Conservation (phyloP, 2,329 filamentous ascomycete genomes). For the Colletotrichum paranaense region DNA sequence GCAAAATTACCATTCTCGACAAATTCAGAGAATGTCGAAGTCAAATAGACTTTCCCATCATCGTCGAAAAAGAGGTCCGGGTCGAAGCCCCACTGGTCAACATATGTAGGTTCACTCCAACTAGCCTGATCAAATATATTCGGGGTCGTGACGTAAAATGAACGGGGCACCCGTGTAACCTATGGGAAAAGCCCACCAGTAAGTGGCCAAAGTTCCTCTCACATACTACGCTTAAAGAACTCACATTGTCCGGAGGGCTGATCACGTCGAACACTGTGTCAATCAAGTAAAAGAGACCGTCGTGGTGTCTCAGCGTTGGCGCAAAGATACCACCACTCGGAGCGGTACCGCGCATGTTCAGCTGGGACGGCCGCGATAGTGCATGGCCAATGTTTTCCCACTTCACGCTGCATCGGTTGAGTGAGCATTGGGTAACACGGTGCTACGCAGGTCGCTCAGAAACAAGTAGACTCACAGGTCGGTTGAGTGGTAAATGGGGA, state of each 20-base stretch:
- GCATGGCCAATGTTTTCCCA: constrained; percentile 36
- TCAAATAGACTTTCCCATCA: constrained; percentile 33
- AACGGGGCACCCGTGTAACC: constrained; percentile 31
- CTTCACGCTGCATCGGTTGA: constrained; percentile 13
- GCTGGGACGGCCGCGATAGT: constrained; percentile 27
- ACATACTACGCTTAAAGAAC: background rate
- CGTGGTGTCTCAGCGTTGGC: constrained; percentile 29
- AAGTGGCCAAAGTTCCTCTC: rapidly evolving
- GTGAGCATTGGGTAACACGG: no score
- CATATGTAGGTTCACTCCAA: constrained; percentile 35
- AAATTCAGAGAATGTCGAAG: constrained; percentile 26
- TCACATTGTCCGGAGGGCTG: constrained; percentile 33
- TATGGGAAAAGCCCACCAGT: background rate
- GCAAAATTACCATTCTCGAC: constrained; percentile 33
- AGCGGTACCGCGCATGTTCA: constrained; percentile 33
- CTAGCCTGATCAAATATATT: constrained; percentile 34
- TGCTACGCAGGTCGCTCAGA: no score
- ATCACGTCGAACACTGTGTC: constrained; percentile 33
- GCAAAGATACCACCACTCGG: constrained; percentile 36
- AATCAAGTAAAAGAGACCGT: constrained; percentile 31
- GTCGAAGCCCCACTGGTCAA: constrained; percentile 36
- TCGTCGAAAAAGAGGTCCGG: constrained; percentile 34
- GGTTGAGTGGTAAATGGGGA: constrained; percentile 34
- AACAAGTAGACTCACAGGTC: constrained; percentile 20
- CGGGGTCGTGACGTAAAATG: constrained; percentile 32